These are phyloP conservation scores for Acephala macrosclerotiorum DNA, from an alignment of 2,329 filamentous ascomycete species.

Conservation along the genomic window DNA sequence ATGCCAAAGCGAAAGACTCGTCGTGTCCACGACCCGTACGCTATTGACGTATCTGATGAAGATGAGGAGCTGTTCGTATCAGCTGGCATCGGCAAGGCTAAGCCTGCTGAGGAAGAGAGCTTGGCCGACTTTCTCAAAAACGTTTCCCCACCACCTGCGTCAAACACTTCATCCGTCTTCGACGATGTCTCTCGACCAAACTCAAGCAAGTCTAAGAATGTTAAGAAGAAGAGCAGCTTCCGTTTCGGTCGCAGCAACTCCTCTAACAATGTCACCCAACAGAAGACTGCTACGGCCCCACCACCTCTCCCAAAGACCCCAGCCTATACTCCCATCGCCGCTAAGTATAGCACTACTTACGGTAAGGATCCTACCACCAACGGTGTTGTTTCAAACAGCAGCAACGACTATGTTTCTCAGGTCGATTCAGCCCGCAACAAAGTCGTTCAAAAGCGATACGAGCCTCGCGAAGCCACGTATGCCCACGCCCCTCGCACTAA, in stretches of 20 bases:
- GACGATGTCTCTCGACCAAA: constrained; percentile 27
- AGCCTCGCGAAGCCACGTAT: constrained; percentile 41
- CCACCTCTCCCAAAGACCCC: constrained; percentile 45
- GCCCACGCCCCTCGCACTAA: constrained; percentile 54
- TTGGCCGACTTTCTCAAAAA: constrained; percentile 77
- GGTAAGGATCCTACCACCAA: constrained; percentile 54
- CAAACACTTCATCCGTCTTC: constrained; percentile 38
- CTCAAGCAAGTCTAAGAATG: constrained; percentile 42
- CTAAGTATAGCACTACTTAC: constrained; percentile 59
- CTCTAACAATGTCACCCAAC: constrained; percentile 33
- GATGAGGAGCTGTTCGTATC: constrained; percentile 40
- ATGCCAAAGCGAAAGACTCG: constrained; percentile 78
- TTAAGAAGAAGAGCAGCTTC: constrained; percentile 70
- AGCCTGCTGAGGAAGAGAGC: constrained; percentile 60
- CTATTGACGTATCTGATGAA: constrained; percentile 76
- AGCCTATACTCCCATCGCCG: constrained; percentile 40
- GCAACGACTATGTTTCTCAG: constrained; percentile 39
- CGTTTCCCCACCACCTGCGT: constrained; percentile 68
- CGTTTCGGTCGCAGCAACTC: constrained; percentile 55
- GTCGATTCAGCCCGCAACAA: constrained; percentile 37
- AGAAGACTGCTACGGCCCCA: constrained; percentile 31
- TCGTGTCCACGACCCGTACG: constrained; percentile 87
- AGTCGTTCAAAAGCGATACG: constrained; percentile 59
- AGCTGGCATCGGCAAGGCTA: constrained; percentile 28
- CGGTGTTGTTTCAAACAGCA: constrained; percentile 44